A percentile compares a stretch with the other conserved stretches of the same genome.
Evolutionary conservation across 2,329 filamentous ascomycete species (phyloP).

Genomic region (Chrysoporthe cubensis): DNA sequence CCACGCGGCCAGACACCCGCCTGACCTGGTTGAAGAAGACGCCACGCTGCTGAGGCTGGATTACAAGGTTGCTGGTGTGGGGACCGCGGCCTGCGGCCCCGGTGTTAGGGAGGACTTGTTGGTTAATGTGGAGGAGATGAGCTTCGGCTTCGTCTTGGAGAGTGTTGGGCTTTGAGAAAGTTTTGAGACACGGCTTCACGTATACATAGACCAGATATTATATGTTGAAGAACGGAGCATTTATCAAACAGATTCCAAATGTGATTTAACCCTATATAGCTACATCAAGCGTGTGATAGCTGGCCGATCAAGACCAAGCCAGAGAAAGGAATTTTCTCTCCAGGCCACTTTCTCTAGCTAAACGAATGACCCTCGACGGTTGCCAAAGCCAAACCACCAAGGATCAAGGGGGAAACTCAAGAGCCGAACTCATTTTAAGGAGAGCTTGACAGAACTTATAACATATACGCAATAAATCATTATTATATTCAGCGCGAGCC

Average conservation of each 20-base stretch:
- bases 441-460: too few species aligned
- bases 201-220: neutral
- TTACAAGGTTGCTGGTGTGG: conserved; percentile 52
- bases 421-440: too few species aligned
- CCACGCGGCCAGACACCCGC: conserved; percentile 64
- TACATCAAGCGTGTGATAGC: neutral
- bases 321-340: too few species aligned
- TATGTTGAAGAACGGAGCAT: neutral
- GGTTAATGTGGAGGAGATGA: conserved; percentile 45
- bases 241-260: neutral
- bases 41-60: conserved; percentile 49
- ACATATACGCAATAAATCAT: neutral
- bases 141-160: conserved; percentile 49
- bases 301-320: too few species aligned
- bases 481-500: neutral
- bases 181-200: neutral
- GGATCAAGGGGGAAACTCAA: too few species aligned
- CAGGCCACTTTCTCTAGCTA: too few species aligned
- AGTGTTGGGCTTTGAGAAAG: conserved; percentile 29
- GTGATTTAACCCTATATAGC: too few species aligned
- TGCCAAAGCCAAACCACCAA: too few species aligned
- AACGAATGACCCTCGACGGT: too few species aligned
- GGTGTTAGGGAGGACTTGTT: conserved; percentile 50
- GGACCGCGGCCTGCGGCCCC: conserved; percentile 53
- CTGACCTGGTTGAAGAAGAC: conserved; percentile 60